Percentiles rank a stretch among this genome's conserved stretches.
Evolutionary conservation across 73 alveolate genomes (phyloP).

Genomic region (Paramecium caudatum): DNA sequence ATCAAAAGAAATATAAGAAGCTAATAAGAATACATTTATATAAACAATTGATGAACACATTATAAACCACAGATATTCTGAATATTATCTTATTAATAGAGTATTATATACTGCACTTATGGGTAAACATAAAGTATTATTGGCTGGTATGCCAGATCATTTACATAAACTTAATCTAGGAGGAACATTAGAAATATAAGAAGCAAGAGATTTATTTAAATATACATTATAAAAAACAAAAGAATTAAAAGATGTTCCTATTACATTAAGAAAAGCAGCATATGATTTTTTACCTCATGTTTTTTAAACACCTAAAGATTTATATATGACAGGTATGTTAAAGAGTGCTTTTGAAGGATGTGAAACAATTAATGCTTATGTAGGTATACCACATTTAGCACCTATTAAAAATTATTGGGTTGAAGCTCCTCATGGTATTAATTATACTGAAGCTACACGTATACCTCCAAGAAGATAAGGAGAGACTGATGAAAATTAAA

Average conservation of each 20-base stretch:
- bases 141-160: slow-evolving; percentile 95
- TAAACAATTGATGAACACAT: slow-evolving; percentile 88
- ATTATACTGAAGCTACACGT: slow-evolving; percentile 87
- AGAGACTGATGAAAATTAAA: slow-evolving; percentile 93
- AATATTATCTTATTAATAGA: slow-evolving; percentile 87
- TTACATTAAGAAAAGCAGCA: slow-evolving; percentile 89
- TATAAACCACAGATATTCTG: slow-evolving; percentile 87
- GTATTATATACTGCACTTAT: slow-evolving; percentile 86
- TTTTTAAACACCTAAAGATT: slow-evolving; percentile 90
- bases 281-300: slow-evolving; percentile 89
- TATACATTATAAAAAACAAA: slow-evolving; percentile 83
- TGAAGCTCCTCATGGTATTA: slow-evolving; percentile 95
- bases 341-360: slow-evolving; percentile 87
- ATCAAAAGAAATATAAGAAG: slow-evolving; percentile 82
- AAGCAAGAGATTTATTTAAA: slow-evolving; percentile 90
- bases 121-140: slow-evolving; percentile 93
- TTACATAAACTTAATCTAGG: slow-evolving; percentile 87
- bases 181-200: slow-evolving; percentile 85
- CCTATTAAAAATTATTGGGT: slow-evolving; percentile 93
- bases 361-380: slow-evolving; percentile 80
- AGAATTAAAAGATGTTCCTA: slow-evolving; percentile 79
- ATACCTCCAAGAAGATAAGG: slow-evolving; percentile 86
- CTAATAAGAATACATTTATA: slow-evolving; percentile 83
- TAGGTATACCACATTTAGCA: slow-evolving; percentile 89
- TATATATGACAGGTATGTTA: slow-evolving; percentile 90